Conservation (phyloP, 106 monocot genomes). For the Agapanthus africanus region DNA sequence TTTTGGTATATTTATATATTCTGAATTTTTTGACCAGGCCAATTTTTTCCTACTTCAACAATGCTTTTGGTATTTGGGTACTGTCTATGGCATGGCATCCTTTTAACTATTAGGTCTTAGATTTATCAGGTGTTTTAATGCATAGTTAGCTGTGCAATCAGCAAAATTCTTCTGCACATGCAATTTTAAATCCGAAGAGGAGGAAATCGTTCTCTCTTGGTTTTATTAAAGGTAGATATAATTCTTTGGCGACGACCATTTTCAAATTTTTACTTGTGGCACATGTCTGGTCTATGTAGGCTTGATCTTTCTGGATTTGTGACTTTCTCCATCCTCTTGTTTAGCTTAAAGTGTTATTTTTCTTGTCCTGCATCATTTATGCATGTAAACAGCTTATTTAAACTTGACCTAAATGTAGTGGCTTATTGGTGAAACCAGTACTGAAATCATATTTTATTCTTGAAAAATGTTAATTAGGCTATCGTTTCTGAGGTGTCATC, state of each 20-base stretch:
- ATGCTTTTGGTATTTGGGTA: neutral
- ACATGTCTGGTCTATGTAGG: neutral
- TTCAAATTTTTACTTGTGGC: neutral
- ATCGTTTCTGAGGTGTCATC: neutral
- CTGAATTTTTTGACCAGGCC: neutral
- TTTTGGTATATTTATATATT: neutral
- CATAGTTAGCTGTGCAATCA: neutral
- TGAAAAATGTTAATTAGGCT: too few relatives aligned
- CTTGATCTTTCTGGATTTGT: neutral
- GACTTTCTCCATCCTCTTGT: neutral
- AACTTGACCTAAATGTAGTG: neutral
- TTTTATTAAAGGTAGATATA: neutral
- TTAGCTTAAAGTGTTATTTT: neutral
- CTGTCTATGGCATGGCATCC: too few relatives aligned
- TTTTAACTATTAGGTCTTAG: neutral
- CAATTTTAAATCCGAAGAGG: too few relatives aligned
- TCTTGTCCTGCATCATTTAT: neutral
- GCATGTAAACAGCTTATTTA: neutral
- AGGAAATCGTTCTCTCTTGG: neutral
- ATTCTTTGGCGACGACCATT: neutral
- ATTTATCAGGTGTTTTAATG: neutral
- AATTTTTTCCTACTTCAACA: neutral
- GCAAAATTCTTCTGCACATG: neutral
- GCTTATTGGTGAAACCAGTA: neutral
- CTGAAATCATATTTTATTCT: neutral